A percentile compares a stretch with the other conserved stretches of the same genome.
phyloP scores from a whole-genome alignment of 345 rosid species.

The Ricinus communis region DNA sequence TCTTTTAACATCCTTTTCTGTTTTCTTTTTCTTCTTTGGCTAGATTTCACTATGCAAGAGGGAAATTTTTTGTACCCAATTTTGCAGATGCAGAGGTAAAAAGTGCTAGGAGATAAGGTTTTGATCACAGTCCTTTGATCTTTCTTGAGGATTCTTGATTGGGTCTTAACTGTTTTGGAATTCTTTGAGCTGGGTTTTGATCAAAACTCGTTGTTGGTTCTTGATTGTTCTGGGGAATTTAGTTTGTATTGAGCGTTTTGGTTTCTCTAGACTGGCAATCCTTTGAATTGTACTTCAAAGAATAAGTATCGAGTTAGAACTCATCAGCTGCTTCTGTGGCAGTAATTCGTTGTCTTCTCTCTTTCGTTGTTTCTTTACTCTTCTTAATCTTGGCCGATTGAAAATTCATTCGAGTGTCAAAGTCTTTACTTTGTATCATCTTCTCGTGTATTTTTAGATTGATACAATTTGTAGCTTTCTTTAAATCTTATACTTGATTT shows the following conservation, averaged over 20 bases:
- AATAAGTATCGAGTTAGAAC: not conserved
- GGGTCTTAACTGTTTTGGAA: slow-evolving; percentile 18
- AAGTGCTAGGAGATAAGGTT: slow-evolving; percentile 25
- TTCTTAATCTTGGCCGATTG: slow-evolving; percentile 2
- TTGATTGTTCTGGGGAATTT: slow-evolving; percentile 25
- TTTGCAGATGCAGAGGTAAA: slow-evolving; percentile 17
- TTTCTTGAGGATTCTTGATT: slow-evolving; percentile 22
- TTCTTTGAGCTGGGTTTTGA: slow-evolving; percentile 36
- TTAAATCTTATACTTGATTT: slow-evolving; percentile 23
- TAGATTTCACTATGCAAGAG: slow-evolving; percentile 16
- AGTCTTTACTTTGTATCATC: slow-evolving; percentile 1
- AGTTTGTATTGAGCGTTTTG: slow-evolving; percentile 18
- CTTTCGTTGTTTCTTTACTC: not conserved
- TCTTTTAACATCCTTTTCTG: slow-evolving; percentile 6
- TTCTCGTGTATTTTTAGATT: slow-evolving; percentile 18
- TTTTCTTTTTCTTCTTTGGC: slow-evolving; percentile 3
- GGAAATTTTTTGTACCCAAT: slow-evolving; percentile 20
- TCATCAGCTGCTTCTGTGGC: not conserved
- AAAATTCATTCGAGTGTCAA: slow-evolving; percentile 22
- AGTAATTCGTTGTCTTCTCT: not conserved
- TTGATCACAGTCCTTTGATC: slow-evolving; percentile 14
- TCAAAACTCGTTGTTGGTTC: slow-evolving; percentile 28
- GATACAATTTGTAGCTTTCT: slow-evolving; percentile 5
- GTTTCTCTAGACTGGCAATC: slow-evolving; percentile 1
- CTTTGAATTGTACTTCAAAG: not conserved